phyloP scores from a whole-genome alignment of 805 yeast species.

The Teunomyces stri region DNA sequence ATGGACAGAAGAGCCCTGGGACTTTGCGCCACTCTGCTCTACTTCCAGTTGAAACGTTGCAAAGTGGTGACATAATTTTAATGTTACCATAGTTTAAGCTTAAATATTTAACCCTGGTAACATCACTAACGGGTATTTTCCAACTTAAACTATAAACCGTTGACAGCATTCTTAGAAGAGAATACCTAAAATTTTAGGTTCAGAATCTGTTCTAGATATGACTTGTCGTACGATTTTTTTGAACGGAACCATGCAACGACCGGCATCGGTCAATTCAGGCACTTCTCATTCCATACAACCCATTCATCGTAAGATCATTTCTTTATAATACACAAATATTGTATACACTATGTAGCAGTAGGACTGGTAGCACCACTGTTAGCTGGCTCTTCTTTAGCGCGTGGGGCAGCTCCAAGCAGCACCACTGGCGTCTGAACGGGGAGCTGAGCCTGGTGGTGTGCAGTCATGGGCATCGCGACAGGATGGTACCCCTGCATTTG shows the following conservation, averaged over 20 bases:
- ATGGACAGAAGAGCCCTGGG: no score
- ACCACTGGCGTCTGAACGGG: neutral
- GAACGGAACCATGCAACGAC: neutral
- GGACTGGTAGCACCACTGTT: constrained; percentile 4
- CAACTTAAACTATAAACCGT: neutral
- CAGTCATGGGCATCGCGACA: neutral
- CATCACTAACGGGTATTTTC: neutral
- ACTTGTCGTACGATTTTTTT: neutral
- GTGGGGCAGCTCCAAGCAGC: neutral
- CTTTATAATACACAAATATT: neutral
- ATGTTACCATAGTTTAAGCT: neutral
- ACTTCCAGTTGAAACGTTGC: neutral
- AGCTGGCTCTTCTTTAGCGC: neutral
- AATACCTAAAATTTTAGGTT: neutral
- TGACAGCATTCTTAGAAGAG: neutral
- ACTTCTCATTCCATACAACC: neutral
- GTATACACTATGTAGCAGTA: constrained; percentile 1
- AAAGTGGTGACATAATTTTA: neutral
- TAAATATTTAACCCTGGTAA: neutral
- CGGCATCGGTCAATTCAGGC: neutral
- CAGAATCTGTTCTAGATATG: neutral
- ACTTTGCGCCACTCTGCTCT: neutral
- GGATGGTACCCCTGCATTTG: constrained; percentile 3
- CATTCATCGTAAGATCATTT: neutral
- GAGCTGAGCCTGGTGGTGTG: neutral